Evolutionary conservation across 1,284 basidiomycete genomes (phyloP).

Genomic region (Sporisorium graminicola): DNA sequence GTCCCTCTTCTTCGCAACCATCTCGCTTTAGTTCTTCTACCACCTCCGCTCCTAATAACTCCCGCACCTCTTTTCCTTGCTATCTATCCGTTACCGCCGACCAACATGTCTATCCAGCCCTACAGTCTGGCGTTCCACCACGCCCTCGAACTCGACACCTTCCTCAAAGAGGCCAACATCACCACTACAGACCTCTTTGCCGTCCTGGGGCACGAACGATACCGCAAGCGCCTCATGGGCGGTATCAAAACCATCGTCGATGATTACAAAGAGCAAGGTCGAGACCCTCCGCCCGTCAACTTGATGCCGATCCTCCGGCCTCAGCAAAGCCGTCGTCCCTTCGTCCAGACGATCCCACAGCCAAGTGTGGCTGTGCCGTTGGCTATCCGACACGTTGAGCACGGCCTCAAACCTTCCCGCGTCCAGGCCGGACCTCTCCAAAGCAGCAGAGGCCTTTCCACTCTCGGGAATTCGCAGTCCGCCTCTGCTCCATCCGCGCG

Average conservation of each 20-base stretch:
- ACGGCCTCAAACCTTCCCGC: neutral
- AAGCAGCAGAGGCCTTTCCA: neutral
- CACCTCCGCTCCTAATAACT: neutral
- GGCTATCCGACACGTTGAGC: neutral
- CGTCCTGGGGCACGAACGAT: neutral
- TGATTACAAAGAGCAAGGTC: neutral
- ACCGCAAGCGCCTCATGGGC: neutral
- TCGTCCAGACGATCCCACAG: neutral
- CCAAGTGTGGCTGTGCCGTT: neutral
- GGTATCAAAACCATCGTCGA: neutral
- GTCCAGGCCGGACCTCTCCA: neutral
- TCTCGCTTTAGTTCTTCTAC: neutral
- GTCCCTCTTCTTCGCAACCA: neutral
- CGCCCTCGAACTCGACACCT: neutral
- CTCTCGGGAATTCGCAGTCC: neutral
- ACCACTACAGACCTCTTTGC: constrained; percentile 2
- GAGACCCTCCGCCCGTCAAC: neutral
- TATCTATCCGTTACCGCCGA: neutral
- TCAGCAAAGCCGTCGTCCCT: neutral
- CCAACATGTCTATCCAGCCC: neutral
- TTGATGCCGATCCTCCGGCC: too few species aligned
- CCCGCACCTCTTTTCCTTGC: neutral
- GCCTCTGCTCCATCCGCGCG: neutral
- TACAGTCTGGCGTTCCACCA: neutral
- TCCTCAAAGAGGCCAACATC: constrained; percentile 4